These are phyloP conservation scores for Anisodus tanguticus DNA, from an alignment of 257 asterid species.

Conservation along the genomic window DNA sequence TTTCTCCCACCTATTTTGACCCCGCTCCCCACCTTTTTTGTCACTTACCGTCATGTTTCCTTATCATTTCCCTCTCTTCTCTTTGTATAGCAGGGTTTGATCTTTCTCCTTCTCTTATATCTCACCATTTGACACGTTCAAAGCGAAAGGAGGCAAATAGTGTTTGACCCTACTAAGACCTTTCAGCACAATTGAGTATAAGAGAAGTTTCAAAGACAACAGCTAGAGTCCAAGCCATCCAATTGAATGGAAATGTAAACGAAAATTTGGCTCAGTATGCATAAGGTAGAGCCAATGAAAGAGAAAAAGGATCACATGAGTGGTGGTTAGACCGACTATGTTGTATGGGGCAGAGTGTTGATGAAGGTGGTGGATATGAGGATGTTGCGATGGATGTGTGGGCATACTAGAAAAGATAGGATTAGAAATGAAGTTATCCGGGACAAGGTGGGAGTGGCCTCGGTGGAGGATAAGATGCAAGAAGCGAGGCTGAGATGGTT, in stretches of 20 bases:
- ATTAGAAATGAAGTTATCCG: too few species aligned
- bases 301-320: neutral
- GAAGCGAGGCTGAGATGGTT: too few species aligned
- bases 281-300: neutral
- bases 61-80: neutral
- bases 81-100: neutral
- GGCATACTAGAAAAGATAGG: too few species aligned
- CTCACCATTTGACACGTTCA: neutral
- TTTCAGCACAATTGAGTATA: neutral
- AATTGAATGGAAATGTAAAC: neutral
- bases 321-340: too few species aligned
- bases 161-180: neutral
- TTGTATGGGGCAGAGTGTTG: too few species aligned
- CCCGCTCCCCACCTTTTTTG: neutral
- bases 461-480: too few species aligned
- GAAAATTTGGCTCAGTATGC: neutral
- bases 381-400: too few species aligned
- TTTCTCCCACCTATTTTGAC: slow-evolving; percentile 2
- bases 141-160: neutral
- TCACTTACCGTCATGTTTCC: neutral
- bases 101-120: neutral
- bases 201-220: neutral
- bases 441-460: too few species aligned
- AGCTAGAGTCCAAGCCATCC: neutral
- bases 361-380: too few species aligned